phyloP scores from a whole-genome alignment of 257 asterid species.

The Solanum chiquidenum region DNA sequence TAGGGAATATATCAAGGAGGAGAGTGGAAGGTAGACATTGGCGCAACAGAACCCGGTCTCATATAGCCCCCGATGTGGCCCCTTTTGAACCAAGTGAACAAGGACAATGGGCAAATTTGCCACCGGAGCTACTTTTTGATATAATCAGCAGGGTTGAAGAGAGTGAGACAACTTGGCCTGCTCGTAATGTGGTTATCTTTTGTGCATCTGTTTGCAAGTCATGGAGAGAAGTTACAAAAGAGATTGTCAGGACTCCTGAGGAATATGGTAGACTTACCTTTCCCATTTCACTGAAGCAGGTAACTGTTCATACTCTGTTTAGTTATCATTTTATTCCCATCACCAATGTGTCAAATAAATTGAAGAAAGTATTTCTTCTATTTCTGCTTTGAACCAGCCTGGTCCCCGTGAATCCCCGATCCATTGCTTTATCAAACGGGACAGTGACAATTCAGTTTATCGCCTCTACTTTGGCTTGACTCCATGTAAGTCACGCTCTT shows the following conservation, averaged over 20 bases:
- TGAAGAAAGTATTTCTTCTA: background rate
- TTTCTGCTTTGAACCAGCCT: conserved; percentile 26
- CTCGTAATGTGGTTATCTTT: conserved; percentile 59
- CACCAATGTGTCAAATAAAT: background rate
- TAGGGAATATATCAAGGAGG: conserved; percentile 63
- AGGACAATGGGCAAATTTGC: conserved; percentile 86
- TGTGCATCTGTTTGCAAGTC: conserved; percentile 89
- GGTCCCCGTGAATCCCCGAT: conserved; percentile 69
- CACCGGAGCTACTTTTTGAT: conserved; percentile 75
- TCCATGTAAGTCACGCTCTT: conserved; percentile 8
- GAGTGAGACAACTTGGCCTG: conserved; percentile 89
- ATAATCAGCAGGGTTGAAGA: conserved; percentile 72
- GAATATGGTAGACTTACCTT: background rate
- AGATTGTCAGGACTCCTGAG: conserved; percentile 73
- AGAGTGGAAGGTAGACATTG: conserved; percentile 55
- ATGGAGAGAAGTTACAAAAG: conserved; percentile 88
- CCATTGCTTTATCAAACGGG: conserved; percentile 71
- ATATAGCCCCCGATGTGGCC: conserved; percentile 62
- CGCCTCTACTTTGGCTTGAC: conserved; percentile 42
- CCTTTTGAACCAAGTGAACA: conserved; percentile 48
- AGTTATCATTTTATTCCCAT: background rate
- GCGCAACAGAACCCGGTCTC: conserved; percentile 51
- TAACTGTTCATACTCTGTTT: conserved; percentile 6
- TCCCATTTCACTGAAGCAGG: conserved; percentile 60
- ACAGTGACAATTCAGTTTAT: conserved; percentile 49